Evolutionary conservation across 2,329 filamentous ascomycete species (phyloP), one percentile per base, ranked within the genome.

Genomic region (Simplicillium aogashimaense): DNA sequence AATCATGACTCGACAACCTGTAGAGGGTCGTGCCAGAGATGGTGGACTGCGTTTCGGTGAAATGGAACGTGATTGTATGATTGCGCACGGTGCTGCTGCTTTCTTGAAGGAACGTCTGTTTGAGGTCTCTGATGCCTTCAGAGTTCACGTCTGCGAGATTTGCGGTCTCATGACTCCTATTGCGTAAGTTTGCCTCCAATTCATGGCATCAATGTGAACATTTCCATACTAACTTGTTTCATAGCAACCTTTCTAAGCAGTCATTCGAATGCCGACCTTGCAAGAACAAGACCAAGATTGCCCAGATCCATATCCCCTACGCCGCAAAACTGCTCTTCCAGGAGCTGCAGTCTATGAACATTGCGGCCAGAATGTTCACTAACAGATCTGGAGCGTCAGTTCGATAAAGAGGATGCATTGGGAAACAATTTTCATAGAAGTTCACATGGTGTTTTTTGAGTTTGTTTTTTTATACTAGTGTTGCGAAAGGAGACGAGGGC

Each of bases 31-130:
- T 78, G 92, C 92, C 3, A 75, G 94, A 65, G 94, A 98, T 60
- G 92, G 92, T 75, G 92, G 92, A 71, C 76, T 98, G 35, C 90
- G 94, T 59, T 98, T 98, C 78, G 92, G 92, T 81, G 92, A 98
- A 73, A 98, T 98, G 92, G 94, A 98, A 67, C 90, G 94, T 69
- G 94, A 98, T 78, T 98, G 92, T 63, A 98, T 98, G 92, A 98
- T 98, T 70, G 88, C 94, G n/a, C 94, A 98, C 61, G 92, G 92
- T 59, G 92, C 94, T 3, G 90, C 87, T 40, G 83, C 89, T 2
- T 98, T 98, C 76, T 67, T 98, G 57, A 98, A 98, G 69, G 92
- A 98, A 71, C 80, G 92, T 55, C 67, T 98, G 43, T 95, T 98
- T 55, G 90, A 97, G 60, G 92, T 98, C 38, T 95, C 87, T 39